These are phyloP conservation scores for Rhizophagus sp. DNA, from an alignment of 192 early-diverging fungal species.

Conservation along the genomic window DNA sequence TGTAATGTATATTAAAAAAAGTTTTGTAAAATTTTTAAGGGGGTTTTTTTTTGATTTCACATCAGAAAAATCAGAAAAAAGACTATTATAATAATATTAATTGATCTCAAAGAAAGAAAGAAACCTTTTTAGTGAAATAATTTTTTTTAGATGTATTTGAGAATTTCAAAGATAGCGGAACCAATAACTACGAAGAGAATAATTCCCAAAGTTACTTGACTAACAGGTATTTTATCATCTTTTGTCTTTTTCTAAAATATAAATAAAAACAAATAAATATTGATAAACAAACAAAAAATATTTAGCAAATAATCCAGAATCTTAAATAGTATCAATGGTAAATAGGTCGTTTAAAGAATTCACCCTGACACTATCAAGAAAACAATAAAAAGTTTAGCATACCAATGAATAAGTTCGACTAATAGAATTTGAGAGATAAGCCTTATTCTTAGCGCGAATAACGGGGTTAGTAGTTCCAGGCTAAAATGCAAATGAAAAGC, in stretches of 20 bases:
- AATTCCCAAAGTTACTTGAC: slow-evolving; percentile 17
- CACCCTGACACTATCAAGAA: neutral
- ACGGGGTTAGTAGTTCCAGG: slow-evolving; percentile 4
- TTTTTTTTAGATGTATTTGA: slow-evolving; percentile 12
- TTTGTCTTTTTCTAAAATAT: neutral
- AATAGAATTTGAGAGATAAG: neutral
- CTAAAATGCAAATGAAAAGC: neutral
- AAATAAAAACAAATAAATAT: neutral
- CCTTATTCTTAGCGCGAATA: slow-evolving; percentile 16
- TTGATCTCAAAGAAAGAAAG: too few relatives aligned
- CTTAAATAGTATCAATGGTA: too few relatives aligned
- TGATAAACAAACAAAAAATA: neutral
- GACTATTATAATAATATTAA: too few relatives aligned
- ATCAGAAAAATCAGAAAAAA: too few relatives aligned
- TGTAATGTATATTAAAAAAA: too few relatives aligned
- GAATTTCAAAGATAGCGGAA: slow-evolving; percentile 16
- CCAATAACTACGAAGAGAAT: slow-evolving; percentile 25
- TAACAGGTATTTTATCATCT: slow-evolving; percentile 4
- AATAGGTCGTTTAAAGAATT: too few relatives aligned
- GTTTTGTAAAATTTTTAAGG: too few relatives aligned
- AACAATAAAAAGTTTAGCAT: neutral
- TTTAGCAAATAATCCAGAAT: neutral
- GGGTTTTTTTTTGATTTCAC: too few relatives aligned
- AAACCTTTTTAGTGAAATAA: too few relatives aligned
- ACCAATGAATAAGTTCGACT: neutral